These are phyloP conservation scores for Ceratonia siliqua DNA, from an alignment of 306 rosid species.

Conservation along the genomic window DNA sequence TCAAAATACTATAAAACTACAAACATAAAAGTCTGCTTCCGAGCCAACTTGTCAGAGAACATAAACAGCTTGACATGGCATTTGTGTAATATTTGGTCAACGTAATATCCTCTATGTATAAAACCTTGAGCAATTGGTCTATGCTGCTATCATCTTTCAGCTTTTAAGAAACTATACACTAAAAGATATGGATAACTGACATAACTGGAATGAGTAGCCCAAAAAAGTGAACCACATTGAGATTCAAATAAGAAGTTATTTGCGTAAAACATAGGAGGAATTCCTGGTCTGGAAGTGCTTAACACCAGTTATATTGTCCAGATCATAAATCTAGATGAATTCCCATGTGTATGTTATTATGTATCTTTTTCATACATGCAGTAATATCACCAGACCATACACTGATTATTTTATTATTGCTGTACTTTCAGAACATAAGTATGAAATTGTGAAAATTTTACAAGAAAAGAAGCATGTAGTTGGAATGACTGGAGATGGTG, in stretches of 20 bases:
- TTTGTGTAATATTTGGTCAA: not conserved
- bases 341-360: not conserved
- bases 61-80: not conserved
- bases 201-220: not conserved
- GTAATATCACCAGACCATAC: slow-evolving; percentile 9
- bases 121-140: not conserved
- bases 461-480: slow-evolving; percentile 85
- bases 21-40: not conserved
- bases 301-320: slow-evolving; percentile 2
- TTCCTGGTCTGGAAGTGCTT: slow-evolving; percentile 1
- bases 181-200: not conserved
- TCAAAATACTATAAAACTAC: slow-evolving; percentile 6
- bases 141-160: not conserved
- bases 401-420: slow-evolving; percentile 29
- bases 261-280: not conserved
- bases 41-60: not conserved
- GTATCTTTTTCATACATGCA: not conserved
- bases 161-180: not conserved
- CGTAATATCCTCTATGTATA: not conserved
- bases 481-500: slow-evolving; percentile 95
- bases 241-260: slow-evolving; percentile 7
- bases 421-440: slow-evolving; percentile 73
- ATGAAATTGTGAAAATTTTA: slow-evolving; percentile 78
- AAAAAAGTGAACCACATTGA: not conserved
- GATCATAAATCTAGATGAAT: not conserved